phyloP scores from a whole-genome alignment of 179 eudicot species.

The Vitellaria paradoxa region DNA sequence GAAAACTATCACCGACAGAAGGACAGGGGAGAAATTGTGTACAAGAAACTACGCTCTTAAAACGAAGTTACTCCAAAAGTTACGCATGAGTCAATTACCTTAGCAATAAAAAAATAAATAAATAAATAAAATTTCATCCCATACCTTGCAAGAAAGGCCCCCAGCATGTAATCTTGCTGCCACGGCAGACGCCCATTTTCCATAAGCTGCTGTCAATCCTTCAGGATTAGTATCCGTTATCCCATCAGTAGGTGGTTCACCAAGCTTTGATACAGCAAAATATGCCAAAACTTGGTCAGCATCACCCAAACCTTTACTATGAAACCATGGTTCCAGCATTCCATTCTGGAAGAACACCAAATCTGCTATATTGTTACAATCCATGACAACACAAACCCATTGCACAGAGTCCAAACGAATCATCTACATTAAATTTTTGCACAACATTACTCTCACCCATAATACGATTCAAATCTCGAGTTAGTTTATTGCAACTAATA shows the following conservation, averaged over 20 bases:
- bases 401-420: not conserved
- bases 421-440: not conserved
- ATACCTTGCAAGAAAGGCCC: constrained; percentile 95
- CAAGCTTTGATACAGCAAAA: constrained; percentile 92
- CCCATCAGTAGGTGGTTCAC: constrained; percentile 94
- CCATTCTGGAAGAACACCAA: constrained; percentile 99
- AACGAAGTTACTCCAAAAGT: too few species aligned
- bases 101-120: not conserved
- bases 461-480: constrained; percentile 1
- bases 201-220: constrained; percentile 91
- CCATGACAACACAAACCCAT: constrained; percentile 17
- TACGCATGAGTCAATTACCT: not conserved
- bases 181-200: constrained; percentile 94
- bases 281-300: constrained; percentile 92
- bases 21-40: too few species aligned
- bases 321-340: constrained; percentile 97
- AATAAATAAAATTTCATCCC: not conserved
- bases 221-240: constrained; percentile 94
- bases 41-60: too few species aligned
- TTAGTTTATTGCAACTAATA: not conserved
- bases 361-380: constrained; percentile 84
- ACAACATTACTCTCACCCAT: not conserved
- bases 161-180: constrained; percentile 79
- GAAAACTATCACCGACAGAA: too few species aligned
- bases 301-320: constrained; percentile 78